Conservation (phyloP, 2,329 filamentous ascomycete genomes). For the Pseudocercospora fuligena region DNA sequence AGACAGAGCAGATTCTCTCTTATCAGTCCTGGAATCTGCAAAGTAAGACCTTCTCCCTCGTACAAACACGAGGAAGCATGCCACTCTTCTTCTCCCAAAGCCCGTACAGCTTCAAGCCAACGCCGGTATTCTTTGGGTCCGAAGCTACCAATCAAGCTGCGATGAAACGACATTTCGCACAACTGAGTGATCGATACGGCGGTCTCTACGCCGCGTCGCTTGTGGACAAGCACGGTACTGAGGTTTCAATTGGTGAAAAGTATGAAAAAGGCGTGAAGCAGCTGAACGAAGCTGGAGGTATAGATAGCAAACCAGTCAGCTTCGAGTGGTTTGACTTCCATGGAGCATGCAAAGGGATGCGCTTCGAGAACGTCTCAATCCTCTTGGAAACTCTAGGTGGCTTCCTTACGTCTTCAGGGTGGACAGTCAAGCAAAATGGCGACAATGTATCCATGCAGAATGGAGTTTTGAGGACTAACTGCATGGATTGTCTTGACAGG, state of each 20-base stretch:
- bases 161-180: slow-evolving; percentile 78
- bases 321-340: slow-evolving; percentile 99
- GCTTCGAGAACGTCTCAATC: slow-evolving; percentile 89
- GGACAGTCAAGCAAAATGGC: slow-evolving; percentile 64
- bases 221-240: slow-evolving; percentile 85
- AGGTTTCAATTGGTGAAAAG: slow-evolving; percentile 76
- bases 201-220: slow-evolving; percentile 78
- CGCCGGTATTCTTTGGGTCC: slow-evolving; percentile 81
- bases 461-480: slow-evolving; percentile 90
- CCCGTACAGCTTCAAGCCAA: slow-evolving; percentile 89
- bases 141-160: slow-evolving; percentile 77
- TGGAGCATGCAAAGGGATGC: slow-evolving; percentile 90
- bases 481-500: slow-evolving; percentile 96
- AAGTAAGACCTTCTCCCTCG: slow-evolving; percentile 75
- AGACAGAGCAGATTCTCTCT: slow-evolving; percentile 93
- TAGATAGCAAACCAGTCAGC: slow-evolving; percentile 59
- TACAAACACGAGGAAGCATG: slow-evolving; percentile 88
- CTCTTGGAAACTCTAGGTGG: slow-evolving; percentile 72
- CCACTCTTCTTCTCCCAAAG: slow-evolving; percentile 95
- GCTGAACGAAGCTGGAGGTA: slow-evolving; percentile 67
- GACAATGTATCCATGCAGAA: slow-evolving; percentile 59
- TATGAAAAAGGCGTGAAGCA: slow-evolving; percentile 72
- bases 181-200: slow-evolving; percentile 72
- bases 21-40: slow-evolving; percentile 66
- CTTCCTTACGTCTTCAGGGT: slow-evolving; percentile 72